Conservation (phyloP, 441 rosid species). For the Mallotus japonicus region DNA sequence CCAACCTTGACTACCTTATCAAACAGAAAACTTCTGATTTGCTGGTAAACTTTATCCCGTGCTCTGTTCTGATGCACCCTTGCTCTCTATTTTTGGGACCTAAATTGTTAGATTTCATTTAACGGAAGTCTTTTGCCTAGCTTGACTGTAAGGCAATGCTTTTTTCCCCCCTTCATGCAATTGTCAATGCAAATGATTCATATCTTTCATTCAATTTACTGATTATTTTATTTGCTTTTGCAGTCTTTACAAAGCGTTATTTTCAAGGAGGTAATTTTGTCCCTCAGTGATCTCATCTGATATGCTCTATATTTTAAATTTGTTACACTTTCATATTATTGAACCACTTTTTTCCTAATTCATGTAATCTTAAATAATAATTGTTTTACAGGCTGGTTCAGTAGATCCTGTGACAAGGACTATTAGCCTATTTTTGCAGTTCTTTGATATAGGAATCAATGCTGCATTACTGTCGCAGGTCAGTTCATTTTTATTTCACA, state of each 20-base stretch:
- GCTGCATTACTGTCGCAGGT: slow-evolving; percentile 96
- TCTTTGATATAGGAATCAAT: slow-evolving; percentile 95
- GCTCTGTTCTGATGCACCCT: neutral
- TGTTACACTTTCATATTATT: slow-evolving; percentile 2
- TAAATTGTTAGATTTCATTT: neutral
- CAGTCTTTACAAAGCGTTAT: slow-evolving; percentile 99
- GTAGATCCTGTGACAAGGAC: slow-evolving; percentile 98
- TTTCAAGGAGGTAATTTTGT: slow-evolving; percentile 82
- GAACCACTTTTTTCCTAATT: slow-evolving; percentile 1
- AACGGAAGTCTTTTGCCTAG: neutral
- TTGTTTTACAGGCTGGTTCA: slow-evolving; percentile 79
- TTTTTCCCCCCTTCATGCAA: neutral
- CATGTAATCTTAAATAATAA: slow-evolving; percentile 15
- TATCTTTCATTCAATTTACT: slow-evolving; percentile 23
- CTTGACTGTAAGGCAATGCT: neutral
- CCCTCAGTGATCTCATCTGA: slow-evolving; percentile 16
- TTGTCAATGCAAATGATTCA: neutral
- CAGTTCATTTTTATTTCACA: slow-evolving; percentile 14
- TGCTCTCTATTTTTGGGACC: neutral
- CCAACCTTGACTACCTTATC: neutral
- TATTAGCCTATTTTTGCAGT: slow-evolving; percentile 90
- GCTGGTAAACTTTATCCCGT: neutral
- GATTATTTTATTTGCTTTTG: slow-evolving; percentile 38
- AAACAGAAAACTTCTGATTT: neutral
- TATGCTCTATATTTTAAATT: slow-evolving; percentile 21